A percentile compares a stretch with the other conserved stretches of the same genome.
Evolutionary conservation across 192 early-diverging fungal species (phyloP).

Genomic region (Dimargaris xerosporica): DNA sequence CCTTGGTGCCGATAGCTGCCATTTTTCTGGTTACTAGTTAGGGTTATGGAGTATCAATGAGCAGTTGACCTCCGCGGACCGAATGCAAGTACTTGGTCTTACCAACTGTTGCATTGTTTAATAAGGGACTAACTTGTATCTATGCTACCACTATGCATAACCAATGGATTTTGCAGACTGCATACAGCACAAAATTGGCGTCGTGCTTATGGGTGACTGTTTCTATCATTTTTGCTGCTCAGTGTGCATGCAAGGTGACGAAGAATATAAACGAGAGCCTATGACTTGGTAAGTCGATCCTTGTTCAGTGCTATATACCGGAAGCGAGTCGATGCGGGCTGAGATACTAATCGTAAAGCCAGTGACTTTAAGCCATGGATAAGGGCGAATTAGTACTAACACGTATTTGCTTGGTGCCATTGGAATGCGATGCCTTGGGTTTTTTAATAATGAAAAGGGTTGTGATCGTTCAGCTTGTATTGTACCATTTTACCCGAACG

Average conservation of each 20-base stretch:
- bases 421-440: not conserved
- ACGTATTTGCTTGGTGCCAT: not conserved
- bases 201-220: conserved; percentile 48
- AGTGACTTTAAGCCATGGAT: not conserved
- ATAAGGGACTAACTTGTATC: not conserved
- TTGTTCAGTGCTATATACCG: not conserved
- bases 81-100: not conserved
- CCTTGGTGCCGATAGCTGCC: not conserved
- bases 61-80: not conserved
- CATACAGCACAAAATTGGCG: conserved; percentile 34
- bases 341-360: not conserved
- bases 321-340: not conserved
- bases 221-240: conserved; percentile 66
- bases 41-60: not conserved
- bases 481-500: conserved; percentile 52
- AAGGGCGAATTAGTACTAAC: not conserved
- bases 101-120: not conserved
- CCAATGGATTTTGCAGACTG: conserved; percentile 32
- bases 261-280: conserved; percentile 46
- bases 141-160: not conserved
- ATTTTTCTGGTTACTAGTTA: not conserved
- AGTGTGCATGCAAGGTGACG: conserved; percentile 43
- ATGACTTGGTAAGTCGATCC: conserved; percentile 42
- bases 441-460: conserved; percentile 17
- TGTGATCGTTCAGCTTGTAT: conserved; percentile 49